Evolutionary conservation across 768 basidiomycete genomes (phyloP), one percentile per base, ranked within the genome.

Genomic region (Termitomyces sp.): DNA sequence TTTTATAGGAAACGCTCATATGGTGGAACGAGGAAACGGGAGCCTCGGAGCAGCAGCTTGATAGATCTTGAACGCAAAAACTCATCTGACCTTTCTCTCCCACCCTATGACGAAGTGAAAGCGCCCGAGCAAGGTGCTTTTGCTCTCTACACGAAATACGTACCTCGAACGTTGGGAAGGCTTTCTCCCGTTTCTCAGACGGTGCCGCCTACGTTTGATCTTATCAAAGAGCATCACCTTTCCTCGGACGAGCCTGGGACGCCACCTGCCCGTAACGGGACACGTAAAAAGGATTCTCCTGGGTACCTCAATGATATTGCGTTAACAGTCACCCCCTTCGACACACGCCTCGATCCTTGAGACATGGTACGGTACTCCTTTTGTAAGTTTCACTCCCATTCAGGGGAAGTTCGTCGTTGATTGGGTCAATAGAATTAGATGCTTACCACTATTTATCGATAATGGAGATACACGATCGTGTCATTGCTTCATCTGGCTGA

Each of bases 31-130:
- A 22, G 41, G 48, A 59, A 54, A 30, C n/a, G 5, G 22, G 8
- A 4, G 30, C 6, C 48, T 0, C 18, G 30, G 20, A 8, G 36
- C 8, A 58, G 33, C 30, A 58, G 33, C 30, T 65, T 58, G 62
- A 54, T 54, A 31, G 59, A 64, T 36, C 41, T 62, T 18, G 63
- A 65, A n/a, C 27, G 54, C 18, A 59, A 63, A 45, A 41, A 34
- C 31, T n/a, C 6, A 42, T 34, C 20, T 9, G 42, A 54, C 6
- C 34, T 42, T 33, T 34, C 53, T 54, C 42, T 34, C 18, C 48
- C 37, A 54, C 24, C 54, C 4, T 52, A 50, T 30, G 55, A 59
- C 1, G 47, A 57, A 30, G 22, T 57, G 18, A 58, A 48, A 22
- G 16, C 16, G 30, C 36, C 46, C 3, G 34, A 36, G 36, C 33